Percentiles rank a stretch among this genome's conserved stretches.
These are phyloP conservation scores for Russula sp. DNA, from an alignment of 768 basidiomycete genomes.

Conservation along the genomic window DNA sequence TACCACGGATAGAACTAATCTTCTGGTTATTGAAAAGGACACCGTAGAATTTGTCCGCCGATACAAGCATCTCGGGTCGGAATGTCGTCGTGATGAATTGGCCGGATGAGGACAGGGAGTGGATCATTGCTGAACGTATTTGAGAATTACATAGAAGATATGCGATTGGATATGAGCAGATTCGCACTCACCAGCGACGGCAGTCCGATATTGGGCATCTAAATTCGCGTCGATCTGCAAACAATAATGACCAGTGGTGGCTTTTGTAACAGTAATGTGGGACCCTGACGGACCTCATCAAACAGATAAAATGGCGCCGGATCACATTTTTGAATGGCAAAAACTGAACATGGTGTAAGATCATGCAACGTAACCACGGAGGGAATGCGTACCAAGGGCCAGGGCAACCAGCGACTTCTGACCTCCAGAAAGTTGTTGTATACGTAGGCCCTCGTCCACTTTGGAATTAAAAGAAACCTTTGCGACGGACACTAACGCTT, in stretches of 20 bases:
- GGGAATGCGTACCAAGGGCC: conserved; percentile 58
- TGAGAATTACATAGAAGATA: not conserved
- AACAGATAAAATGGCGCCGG: conserved; percentile 99
- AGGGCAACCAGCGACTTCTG: conserved; percentile 97
- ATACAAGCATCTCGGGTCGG: conserved; percentile 93
- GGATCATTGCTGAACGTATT: conserved; percentile 71
- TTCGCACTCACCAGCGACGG: conserved; percentile 76
- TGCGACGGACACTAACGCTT: not conserved
- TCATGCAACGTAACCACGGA: not conserved
- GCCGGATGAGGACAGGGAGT: conserved; percentile 76
- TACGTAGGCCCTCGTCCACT: conserved; percentile 91
- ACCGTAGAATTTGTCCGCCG: conserved; percentile 95
- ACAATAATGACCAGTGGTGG: not conserved
- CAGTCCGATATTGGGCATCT: conserved; percentile 95
- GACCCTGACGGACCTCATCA: conserved; percentile 62
- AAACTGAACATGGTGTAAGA: conserved; percentile 49
- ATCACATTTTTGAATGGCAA: conserved; percentile 98
- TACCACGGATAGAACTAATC: conserved; percentile 81
- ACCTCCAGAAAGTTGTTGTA: conserved; percentile 95
- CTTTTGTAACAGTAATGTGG: not conserved
- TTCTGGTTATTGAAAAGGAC: conserved; percentile 96
- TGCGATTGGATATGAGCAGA: not conserved
- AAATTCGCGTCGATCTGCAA: conserved; percentile 91
- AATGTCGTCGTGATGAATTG: conserved; percentile 99
- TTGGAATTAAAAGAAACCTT: conserved; percentile 99